Evolutionary conservation across 2,329 filamentous ascomycete genomes (phyloP).

Genomic region (Ophiostoma pallidulum): DNA sequence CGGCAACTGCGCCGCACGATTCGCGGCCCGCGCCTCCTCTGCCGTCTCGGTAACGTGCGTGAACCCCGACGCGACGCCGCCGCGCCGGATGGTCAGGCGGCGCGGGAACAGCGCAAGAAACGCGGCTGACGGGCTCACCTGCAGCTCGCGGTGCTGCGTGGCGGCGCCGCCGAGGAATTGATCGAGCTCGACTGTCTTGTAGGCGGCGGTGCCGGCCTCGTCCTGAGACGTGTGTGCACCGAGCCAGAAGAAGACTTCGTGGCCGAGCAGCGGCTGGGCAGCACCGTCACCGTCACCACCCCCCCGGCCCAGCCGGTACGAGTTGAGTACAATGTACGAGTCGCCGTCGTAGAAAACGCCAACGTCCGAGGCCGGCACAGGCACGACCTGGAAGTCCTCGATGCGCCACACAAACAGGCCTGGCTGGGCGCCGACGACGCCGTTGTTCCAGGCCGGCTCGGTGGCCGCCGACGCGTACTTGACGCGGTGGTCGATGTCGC

Average conservation of each 20-base stretch:
- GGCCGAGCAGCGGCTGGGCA: too few species aligned
- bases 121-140: constrained; percentile 47
- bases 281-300: too few species aligned
- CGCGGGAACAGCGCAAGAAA: constrained; percentile 51
- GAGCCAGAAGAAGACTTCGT: constrained; percentile 64
- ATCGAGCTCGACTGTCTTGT: constrained; percentile 63
- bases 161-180: constrained; percentile 54
- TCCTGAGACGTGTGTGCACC: constrained; percentile 57
- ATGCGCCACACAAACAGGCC: constrained; percentile 58
- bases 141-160: constrained; percentile 56
- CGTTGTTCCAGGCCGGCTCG: constrained; percentile 59
- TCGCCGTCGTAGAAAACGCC: constrained; percentile 59
- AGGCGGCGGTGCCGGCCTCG: constrained; percentile 58
- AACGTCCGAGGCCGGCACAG: constrained; percentile 46
- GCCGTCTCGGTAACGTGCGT: constrained; percentile 45
- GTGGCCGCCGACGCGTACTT: constrained; percentile 56
- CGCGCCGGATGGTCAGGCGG: constrained; percentile 47
- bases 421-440: constrained; percentile 39
- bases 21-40: constrained; percentile 21
- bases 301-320: constrained; percentile 28
- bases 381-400: constrained; percentile 55
- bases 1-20: constrained; percentile 30
- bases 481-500: constrained; percentile 55
- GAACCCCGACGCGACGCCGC: constrained; percentile 55
- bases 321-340: constrained; percentile 57